phyloP scores from a whole-genome alignment of 2,329 filamentous ascomycete genomes.

The Pleoardoris graminearum region DNA sequence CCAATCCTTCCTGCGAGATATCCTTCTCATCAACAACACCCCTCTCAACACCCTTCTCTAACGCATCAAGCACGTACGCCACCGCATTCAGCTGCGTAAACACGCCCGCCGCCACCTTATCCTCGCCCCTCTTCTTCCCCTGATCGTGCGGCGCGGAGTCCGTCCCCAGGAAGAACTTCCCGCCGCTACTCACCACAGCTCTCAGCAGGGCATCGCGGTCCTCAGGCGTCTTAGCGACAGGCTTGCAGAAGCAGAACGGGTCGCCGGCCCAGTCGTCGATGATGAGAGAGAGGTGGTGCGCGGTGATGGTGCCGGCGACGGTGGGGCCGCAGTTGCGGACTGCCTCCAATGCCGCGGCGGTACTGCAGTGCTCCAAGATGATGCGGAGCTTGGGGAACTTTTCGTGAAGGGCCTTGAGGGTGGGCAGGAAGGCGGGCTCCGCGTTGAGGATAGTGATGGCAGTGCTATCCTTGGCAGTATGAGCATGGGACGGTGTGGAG shows the following conservation, averaged over 20 bases:
- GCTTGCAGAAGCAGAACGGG: conserved; percentile 80
- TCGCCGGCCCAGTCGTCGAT: conserved; percentile 72
- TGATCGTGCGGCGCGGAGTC: conserved; percentile 72
- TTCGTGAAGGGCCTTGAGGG: conserved; percentile 70
- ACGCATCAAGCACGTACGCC: conserved; percentile 65
- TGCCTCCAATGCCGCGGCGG: conserved; percentile 75
- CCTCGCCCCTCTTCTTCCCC: conserved; percentile 60
- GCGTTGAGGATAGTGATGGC: conserved; percentile 61
- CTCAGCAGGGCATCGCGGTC: conserved; percentile 74
- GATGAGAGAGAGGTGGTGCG: conserved; percentile 81
- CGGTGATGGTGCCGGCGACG: conserved; percentile 81
- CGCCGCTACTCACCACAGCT: conserved; percentile 57
- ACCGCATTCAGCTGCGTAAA: conserved; percentile 76
- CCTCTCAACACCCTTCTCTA: conserved; percentile 64
- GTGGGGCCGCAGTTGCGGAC: conserved; percentile 76
- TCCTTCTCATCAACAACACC: conserved; percentile 58
- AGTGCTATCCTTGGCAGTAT: conserved; percentile 15
- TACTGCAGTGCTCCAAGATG: conserved; percentile 83
- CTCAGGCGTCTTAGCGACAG: conserved; percentile 64
- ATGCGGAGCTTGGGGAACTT: conserved; percentile 72
- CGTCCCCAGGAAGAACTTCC: conserved; percentile 73
- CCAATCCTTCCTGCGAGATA: conserved; percentile 58
- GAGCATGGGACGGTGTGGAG: conserved; percentile 45
- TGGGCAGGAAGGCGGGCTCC: conserved; percentile 79
- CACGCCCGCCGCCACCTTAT: conserved; percentile 67